Evolutionary conservation across 352 stramenopile species (phyloP), one percentile per base, ranked within the genome.

Genomic region (Pythium aquatile): DNA sequence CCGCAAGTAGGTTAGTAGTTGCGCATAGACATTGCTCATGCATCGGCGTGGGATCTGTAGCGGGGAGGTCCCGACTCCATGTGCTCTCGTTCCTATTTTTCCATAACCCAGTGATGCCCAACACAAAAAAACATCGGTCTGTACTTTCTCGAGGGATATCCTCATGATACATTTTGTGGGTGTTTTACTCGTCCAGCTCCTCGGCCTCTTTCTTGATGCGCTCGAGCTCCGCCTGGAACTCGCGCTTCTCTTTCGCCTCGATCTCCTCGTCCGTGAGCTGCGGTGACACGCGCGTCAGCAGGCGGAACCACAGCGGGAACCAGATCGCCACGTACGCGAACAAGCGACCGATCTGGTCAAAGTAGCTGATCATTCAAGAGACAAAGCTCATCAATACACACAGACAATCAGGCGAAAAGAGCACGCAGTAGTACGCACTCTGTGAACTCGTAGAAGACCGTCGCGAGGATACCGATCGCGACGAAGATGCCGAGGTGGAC

Each of bases 261-360:
- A 81, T 40, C 52, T 89, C 81, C 32, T 88, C 80, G 10, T 91
- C 83, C 2, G 69, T 83, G 26, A 74, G 76, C 20, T 81, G 70
- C 4, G 85, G 86, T 16, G 82, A 87, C 58, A 94, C 76, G 44
- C 78, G 79, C 9, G 71, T 76, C 24, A 93, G 76, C 32, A 94
- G 66, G 29, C 82, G 81, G 68, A 92, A 87, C 79, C 83, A 94
- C 33, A 94, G 68, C 24, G 84, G 83, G 63, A 88, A 81, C 86
- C 86, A 94, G 44, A 94, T 94, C 55, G 85, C 82, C 33, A 75
- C 29, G 65, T 94, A 94, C 49, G 86, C 86, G 28, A 94, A 42
- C 72, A 76, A 85, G 16, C 86, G 82, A 17, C 77, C 61, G 65
- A 94, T 79, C 61, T 88, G 58, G 68, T 77, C 62, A 72, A 94